Evolutionary conservation across 441 rosid genomes (phyloP).

Genomic region (Mallotus japonicus): DNA sequence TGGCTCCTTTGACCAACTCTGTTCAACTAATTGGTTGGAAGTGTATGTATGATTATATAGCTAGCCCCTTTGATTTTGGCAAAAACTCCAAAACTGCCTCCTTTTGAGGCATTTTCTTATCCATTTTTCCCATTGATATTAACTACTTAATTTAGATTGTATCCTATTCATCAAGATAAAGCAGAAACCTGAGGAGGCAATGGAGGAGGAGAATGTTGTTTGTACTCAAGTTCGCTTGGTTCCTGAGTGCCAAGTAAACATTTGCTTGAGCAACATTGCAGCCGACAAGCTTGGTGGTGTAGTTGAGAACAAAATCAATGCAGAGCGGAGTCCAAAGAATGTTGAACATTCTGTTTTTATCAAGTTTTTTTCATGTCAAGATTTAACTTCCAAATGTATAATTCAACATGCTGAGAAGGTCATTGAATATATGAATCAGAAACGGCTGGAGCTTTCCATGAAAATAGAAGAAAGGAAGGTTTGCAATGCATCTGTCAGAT

Average conservation of each 20-base stretch:
- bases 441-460: background rate
- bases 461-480: background rate
- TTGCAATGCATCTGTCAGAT: background rate
- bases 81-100: too few species aligned
- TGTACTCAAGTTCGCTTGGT: background rate
- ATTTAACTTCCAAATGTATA: background rate
- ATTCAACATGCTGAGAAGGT: slow-evolving; percentile 5
- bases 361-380: background rate
- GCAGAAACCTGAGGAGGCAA: background rate
- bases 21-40: too few species aligned
- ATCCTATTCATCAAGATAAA: background rate
- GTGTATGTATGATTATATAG: too few species aligned
- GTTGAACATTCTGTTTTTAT: background rate
- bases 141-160: background rate
- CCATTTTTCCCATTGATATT: background rate
- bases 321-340: background rate
- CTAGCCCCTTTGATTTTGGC: too few species aligned
- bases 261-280: too few species aligned
- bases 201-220: background rate
- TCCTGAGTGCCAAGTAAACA: too few species aligned
- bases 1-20: background rate
- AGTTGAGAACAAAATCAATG: background rate
- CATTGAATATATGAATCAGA: background rate
- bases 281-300: background rate
- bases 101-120: too few species aligned